Conservation (phyloP, 1,284 basidiomycete genomes). For the Cystobasidium slooffiae region DNA sequence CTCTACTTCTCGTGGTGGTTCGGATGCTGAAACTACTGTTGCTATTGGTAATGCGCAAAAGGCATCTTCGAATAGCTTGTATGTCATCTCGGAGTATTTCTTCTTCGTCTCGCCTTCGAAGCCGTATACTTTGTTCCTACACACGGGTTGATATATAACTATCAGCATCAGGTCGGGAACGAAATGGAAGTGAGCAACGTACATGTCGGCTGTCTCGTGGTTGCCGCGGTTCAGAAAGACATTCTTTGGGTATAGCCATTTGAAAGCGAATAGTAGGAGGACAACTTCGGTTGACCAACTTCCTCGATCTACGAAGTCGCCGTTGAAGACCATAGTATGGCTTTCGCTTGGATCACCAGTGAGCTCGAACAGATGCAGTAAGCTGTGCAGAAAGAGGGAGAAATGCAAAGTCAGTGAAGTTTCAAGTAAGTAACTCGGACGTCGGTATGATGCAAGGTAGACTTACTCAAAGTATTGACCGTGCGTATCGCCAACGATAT, state of each 20-base stretch:
- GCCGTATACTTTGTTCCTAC: slow-evolving; percentile 58
- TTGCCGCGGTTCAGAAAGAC: slow-evolving; percentile 95
- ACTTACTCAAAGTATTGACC: slow-evolving; percentile 59
- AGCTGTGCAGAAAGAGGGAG: slow-evolving; percentile 77
- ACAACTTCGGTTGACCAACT: slow-evolving; percentile 98
- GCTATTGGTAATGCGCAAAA: slow-evolving; percentile 87
- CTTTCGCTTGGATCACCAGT: slow-evolving; percentile 81
- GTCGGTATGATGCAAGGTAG: not conserved
- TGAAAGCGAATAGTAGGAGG: slow-evolving; percentile 90
- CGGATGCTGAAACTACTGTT: slow-evolving; percentile 77
- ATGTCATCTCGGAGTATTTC: slow-evolving; percentile 86
- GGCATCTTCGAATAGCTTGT: slow-evolving; percentile 84
- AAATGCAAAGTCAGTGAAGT: slow-evolving; percentile 37
- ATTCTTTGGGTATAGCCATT: slow-evolving; percentile 87
- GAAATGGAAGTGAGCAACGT: not conserved
- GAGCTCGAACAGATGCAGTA: slow-evolving; percentile 82
- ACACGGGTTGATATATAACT: too few relatives aligned
- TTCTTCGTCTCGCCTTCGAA: slow-evolving; percentile 78
- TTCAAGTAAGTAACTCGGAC: not conserved
- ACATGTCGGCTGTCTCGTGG: slow-evolving; percentile 91
- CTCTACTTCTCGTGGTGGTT: slow-evolving; percentile 62
- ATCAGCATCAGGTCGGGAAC: too few relatives aligned
- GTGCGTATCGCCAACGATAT: slow-evolving; percentile 91
- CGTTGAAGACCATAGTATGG: slow-evolving; percentile 89
- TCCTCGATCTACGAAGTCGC: slow-evolving; percentile 95